Evolutionary conservation across 441 rosid genomes (phyloP).

Genomic region (Cnidoscolus chayamansa): DNA sequence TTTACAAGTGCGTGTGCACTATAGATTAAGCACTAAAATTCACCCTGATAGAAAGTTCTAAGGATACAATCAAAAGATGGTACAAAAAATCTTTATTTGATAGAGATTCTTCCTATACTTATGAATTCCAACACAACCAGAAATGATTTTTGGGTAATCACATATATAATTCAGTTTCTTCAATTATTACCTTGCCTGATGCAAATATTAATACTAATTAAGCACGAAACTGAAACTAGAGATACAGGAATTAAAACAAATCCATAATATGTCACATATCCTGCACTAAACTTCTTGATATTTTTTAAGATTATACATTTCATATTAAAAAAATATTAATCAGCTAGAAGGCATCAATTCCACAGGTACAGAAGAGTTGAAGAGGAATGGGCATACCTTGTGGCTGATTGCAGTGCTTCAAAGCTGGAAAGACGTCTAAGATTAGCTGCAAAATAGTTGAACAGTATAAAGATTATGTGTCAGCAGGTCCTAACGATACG

Average conservation of each 20-base stretch:
- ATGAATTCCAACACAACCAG: background rate
- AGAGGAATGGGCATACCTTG: conserved; percentile 41
- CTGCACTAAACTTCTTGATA: background rate
- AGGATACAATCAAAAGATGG: background rate
- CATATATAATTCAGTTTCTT: background rate
- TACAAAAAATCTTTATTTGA: no score
- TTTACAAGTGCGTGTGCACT: background rate
- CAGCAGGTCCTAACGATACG: conserved; percentile 2
- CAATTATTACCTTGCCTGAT: background rate
- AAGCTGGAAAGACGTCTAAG: conserved; percentile 69
- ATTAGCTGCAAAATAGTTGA: conserved; percentile 46
- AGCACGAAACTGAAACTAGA: background rate
- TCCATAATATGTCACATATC: background rate
- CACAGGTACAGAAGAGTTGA: background rate
- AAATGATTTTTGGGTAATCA: background rate
- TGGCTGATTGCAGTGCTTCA: conserved; percentile 69
- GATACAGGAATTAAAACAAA: background rate
- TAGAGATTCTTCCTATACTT: no score
- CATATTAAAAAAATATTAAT: background rate
- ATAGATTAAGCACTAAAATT: background rate
- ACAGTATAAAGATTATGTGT: conserved; percentile 16
- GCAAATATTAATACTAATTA: background rate
- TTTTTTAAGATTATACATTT: background rate
- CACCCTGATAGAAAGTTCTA: background rate
- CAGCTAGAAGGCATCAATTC: background rate